Percentiles rank a stretch among this genome's conserved stretches.
Conservation (phyloP, 495 filamentous ascomycete genomes). For the Neurospora sp. region DNA sequence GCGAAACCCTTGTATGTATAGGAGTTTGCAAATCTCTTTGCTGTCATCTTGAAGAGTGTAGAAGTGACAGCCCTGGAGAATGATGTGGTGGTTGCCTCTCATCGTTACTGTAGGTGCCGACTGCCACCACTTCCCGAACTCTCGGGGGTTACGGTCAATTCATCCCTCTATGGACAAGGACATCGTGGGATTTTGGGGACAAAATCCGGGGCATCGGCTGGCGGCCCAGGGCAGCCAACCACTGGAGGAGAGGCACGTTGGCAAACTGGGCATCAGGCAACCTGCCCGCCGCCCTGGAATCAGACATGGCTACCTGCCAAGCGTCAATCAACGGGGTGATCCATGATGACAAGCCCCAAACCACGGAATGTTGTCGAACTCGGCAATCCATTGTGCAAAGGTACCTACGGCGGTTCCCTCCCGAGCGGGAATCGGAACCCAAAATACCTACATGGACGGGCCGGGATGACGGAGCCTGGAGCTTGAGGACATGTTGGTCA, state of each 20-base stretch:
- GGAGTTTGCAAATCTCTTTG: background rate
- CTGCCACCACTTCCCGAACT: background rate
- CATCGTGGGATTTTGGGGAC: background rate
- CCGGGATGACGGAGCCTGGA: background rate
- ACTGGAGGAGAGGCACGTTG: background rate
- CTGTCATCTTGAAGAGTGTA: background rate
- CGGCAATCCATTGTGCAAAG: background rate
- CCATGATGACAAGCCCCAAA: background rate
- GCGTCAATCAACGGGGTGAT: background rate
- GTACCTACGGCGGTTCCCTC: background rate
- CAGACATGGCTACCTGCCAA: background rate
- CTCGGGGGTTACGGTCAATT: background rate
- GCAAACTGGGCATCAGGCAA: background rate
- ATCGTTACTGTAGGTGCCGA: background rate
- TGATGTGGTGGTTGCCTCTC: background rate
- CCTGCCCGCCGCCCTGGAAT: background rate
- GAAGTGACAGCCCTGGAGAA: background rate
- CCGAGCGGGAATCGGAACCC: background rate
- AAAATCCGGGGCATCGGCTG: background rate
- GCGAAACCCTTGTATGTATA: background rate
- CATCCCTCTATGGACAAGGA: background rate
- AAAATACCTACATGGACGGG: background rate
- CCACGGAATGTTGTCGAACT: background rate
- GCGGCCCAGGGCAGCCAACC: background rate
- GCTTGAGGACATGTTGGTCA: background rate